A percentile compares a stretch with the other conserved stretches of the same genome.
These are phyloP conservation scores for Acaromyces ingoldii DNA, from an alignment of 1,284 basidiomycete species.

Conservation along the genomic window DNA sequence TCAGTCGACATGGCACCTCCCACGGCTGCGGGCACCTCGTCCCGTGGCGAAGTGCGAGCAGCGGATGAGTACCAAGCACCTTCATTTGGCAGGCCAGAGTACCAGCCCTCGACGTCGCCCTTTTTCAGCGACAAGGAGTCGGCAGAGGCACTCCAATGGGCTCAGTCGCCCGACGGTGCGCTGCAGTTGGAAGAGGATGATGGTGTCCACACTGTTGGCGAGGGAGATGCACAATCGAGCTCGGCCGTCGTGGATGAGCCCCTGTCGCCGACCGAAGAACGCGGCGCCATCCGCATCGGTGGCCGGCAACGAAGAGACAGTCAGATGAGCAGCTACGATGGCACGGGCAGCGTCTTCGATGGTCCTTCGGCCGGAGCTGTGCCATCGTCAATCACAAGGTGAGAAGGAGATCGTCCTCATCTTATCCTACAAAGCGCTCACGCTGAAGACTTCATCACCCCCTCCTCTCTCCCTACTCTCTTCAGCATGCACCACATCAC, in stretches of 20 bases:
- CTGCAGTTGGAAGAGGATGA: not conserved
- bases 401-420: not conserved
- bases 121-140: conserved; percentile 48
- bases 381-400: conserved; percentile 37
- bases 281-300: conserved; percentile 8
- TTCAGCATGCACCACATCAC: conserved; percentile 30
- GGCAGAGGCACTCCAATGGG: conserved; percentile 39
- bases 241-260: conserved; percentile 3
- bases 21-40: too few relatives aligned
- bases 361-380: conserved; percentile 46
- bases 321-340: conserved; percentile 48
- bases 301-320: conserved; percentile 35
- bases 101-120: conserved; percentile 24
- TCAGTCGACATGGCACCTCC: too few relatives aligned
- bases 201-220: not conserved
- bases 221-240: not conserved
- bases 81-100: conserved; percentile 15
- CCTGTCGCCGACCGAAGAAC: not conserved
- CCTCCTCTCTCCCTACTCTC: not conserved
- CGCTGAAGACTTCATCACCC: not conserved
- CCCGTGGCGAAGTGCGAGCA: conserved; percentile 20
- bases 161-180: conserved; percentile 15
- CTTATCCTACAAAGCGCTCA: not conserved
- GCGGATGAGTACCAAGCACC: conserved; percentile 47
- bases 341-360: conserved; percentile 44